Conservation (phyloP, 2,329 filamentous ascomycete species). For the Sphaerulina vaccinii region DNA sequence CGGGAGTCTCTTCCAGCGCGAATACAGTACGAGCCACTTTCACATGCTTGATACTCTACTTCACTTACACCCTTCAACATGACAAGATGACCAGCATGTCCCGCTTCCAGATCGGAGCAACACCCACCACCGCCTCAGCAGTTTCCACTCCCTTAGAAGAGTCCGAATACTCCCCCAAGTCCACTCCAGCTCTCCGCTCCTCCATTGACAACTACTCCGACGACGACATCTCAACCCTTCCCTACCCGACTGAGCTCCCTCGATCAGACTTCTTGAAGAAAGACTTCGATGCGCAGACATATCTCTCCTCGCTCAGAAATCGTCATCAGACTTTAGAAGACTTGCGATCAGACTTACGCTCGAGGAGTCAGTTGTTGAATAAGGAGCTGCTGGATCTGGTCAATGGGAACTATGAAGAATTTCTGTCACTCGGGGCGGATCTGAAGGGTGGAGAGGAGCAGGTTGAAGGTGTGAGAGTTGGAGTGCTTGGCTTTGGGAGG, state of each 20-base stretch:
- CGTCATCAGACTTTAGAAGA: constrained; percentile 96
- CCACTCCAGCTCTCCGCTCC: constrained; percentile 40
- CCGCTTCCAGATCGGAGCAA: constrained; percentile 48
- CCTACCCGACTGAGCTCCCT: constrained; percentile 82
- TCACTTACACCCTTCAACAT: no score
- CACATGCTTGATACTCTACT: neutral
- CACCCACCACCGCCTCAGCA: constrained; percentile 23
- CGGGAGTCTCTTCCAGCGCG: neutral
- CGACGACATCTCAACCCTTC: constrained; percentile 64
- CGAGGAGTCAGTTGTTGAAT: constrained; percentile 74
- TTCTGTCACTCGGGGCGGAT: constrained; percentile 77
- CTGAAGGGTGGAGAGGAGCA: constrained; percentile 85
- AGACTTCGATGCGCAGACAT: constrained; percentile 74
- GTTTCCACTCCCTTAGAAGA: constrained; percentile 46
- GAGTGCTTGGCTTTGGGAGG: constrained; percentile 78
- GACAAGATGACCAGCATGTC: no score
- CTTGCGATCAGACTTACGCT: constrained; percentile 78
- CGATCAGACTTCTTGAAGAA: constrained; percentile 77
- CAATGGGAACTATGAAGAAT: constrained; percentile 91
- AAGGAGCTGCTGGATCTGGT: constrained; percentile 90
- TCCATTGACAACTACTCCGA: constrained; percentile 52
- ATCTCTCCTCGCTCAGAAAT: constrained; percentile 78
- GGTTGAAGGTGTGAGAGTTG: constrained; percentile 85
- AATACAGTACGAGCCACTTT: neutral
- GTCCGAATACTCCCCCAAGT: constrained; percentile 2